Base-by-base conservation (phyloP, 768 basidiomycete species). In the Mycena maculata region DNA sequence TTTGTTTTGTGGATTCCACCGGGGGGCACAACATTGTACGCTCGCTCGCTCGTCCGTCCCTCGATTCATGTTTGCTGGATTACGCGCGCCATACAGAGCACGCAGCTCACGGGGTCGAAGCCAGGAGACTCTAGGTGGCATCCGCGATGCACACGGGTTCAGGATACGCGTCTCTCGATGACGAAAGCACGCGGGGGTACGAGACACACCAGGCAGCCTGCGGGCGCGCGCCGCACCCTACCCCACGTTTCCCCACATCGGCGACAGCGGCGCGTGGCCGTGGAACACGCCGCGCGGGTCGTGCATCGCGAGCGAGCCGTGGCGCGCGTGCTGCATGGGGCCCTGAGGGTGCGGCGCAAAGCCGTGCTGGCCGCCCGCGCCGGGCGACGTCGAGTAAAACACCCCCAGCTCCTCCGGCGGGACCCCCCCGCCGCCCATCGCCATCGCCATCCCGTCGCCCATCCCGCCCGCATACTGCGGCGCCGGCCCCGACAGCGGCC, bases 191-290 rank as follows among this genome's bases (percentile, higher is more conserved):
- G 13, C 7, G 48, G 27, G 12, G 33, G 33, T 36, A 49, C 48
- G 48, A 49, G 20, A 20, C 18, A 20, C 13, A 31, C 48, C n/a
- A n/a, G n/a, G n/a, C n/a, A n/a, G 20, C 16, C 28, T 3, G 28
- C 33, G 33, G 38, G 16, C 22, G 13, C 36, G 39, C 11, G 15
- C 28, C 42, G 22, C 9, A 12, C 27, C 5, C 58, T 60, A 60
- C 44, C 65, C 65, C 33, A 55, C 65, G 38, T 66, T 66, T 31
- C 58, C 58, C 65, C 58, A 66, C 50, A 60, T 44, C 44, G 60
- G 58, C 52, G 58, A 66, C 53, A 60, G 45, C 23, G 53, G 62
- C 22, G 62, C n/a, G 30, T 65, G 65, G 20, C 44, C 53, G n/a
- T 45, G 58, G 42, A 60, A 60, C 48, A n/a, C 45, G 44, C 36